Percentiles rank a stretch among this genome's conserved stretches.
Evolutionary conservation across 2,329 filamentous ascomycete genomes (phyloP).

Genomic region (Fusarium sp.): DNA sequence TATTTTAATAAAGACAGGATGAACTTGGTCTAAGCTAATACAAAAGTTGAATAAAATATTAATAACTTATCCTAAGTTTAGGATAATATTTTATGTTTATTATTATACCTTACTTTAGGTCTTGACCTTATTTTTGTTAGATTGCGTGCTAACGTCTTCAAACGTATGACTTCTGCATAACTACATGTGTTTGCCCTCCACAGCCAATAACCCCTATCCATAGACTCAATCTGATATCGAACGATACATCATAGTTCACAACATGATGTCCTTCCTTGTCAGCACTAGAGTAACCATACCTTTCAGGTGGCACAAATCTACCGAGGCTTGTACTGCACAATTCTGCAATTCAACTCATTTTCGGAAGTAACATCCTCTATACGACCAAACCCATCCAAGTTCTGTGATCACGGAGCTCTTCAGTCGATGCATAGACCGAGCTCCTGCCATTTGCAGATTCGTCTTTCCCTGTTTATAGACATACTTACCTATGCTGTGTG

Average conservation of each 20-base stretch:
- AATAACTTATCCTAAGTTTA: too few relatives aligned
- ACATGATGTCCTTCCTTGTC: conserved; percentile 1
- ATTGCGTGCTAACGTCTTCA: too few relatives aligned
- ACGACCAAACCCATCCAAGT: conserved; percentile 1
- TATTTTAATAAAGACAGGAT: too few relatives aligned
- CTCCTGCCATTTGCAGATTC: conserved; percentile 5
- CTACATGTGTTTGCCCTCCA: not conserved
- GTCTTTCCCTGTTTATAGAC: conserved; percentile 8
- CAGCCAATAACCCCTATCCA: not conserved
- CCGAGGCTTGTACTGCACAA: conserved; percentile 8
- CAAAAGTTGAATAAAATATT: too few relatives aligned
- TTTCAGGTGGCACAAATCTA: not conserved
- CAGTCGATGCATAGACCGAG: not conserved
- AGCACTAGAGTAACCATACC: conserved; percentile 4
- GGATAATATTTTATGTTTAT: too few relatives aligned
- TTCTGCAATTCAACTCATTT: conserved; percentile 4
- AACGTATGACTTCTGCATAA: not conserved
- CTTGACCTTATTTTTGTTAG: too few relatives aligned
- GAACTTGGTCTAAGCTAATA: too few relatives aligned
- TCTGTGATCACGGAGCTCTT: not conserved
- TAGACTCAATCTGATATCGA: not conserved
- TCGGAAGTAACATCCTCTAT: conserved; percentile 2
- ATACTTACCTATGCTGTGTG: conserved; percentile 13
- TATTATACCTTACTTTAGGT: too few relatives aligned
- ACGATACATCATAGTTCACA: conserved; percentile 2